Base-by-base conservation (phyloP, 352 stramenopile genomes). In the Phytophthora constricta region DNA sequence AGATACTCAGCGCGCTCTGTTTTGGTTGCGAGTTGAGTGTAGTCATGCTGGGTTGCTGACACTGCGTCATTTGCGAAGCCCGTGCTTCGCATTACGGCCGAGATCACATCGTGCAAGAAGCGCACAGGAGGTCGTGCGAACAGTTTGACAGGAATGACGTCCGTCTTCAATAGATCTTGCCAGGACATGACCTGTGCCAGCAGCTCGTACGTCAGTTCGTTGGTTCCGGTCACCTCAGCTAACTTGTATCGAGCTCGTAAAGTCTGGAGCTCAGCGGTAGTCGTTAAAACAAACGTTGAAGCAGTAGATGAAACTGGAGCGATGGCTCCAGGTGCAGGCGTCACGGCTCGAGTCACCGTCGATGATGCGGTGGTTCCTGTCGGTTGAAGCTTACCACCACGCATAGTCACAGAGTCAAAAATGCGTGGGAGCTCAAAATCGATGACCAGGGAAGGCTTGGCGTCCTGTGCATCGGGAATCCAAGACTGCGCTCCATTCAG, bases 81-180 rank as follows among this genome's bases (percentile, higher is more conserved):
- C 20, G 87, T 96, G 68, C 84, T 93, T 37, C 70, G 54, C 46
- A 91, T 89, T 16, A 92, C 77, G 4, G 80, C 66, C 1, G 84
- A 92, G 49, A 93, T 86, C 19, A 94, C 58, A 55, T 96, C 87
- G 53, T 94, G 87, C 1, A 96, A 52, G 42, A 96, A 96, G 13
- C 87, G 83, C 49, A 96, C 82, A 0, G 87, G 86, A n/a, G 86
- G 87, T 5, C 86, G 76, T 10, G 72, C 70, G 66, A 94, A 94
- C 1, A 96, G 64, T 50, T 96, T 96, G 3, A 67, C 68, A 4
- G 87, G 86, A 0, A 94, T 55, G 7, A 84, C 63, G 14, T 68
- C 73, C 4, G 86, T 91, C 59, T 94, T 94, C 1, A 96, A 55
- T 20, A 96, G 42, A 56, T 92, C 80, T 26, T 83, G 62, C 86